These are phyloP conservation scores for Xylariaceae sp. DNA, from an alignment of 2,329 filamentous ascomycete genomes.

Conservation along the genomic window DNA sequence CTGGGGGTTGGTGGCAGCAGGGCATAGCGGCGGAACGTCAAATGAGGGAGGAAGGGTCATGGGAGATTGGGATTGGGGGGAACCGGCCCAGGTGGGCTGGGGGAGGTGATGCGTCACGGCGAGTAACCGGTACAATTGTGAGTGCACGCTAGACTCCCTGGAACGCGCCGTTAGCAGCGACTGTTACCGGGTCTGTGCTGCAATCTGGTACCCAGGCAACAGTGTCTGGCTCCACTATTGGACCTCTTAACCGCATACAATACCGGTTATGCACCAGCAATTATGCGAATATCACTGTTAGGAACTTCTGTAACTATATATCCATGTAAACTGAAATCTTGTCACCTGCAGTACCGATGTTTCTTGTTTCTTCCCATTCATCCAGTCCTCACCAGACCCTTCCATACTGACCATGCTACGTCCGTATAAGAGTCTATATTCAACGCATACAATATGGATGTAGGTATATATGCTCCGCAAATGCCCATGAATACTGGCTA, in stretches of 20 bases:
- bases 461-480: no score
- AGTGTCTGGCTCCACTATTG: neutral
- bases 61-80: conserved; percentile 18
- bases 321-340: no score
- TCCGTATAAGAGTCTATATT: no score
- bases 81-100: conserved; percentile 8
- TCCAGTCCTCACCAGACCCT: no score
- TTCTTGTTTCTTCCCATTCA: no score
- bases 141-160: neutral
- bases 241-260: neutral
- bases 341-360: no score
- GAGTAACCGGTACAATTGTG: neutral
- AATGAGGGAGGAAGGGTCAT: conserved; percentile 17
- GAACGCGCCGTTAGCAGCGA: conserved; percentile 12
- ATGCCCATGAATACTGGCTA: neutral
- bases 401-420: no score
- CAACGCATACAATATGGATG: no score
- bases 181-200: neutral
- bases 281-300: no score
- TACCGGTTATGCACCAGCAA: neutral
- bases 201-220: neutral
- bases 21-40: conserved; percentile 13
- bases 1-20: no score
- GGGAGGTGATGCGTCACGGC: conserved; percentile 6
- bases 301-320: no score